Conservation (phyloP, 2,329 filamentous ascomycete species). For the Pyricularia grisea region DNA sequence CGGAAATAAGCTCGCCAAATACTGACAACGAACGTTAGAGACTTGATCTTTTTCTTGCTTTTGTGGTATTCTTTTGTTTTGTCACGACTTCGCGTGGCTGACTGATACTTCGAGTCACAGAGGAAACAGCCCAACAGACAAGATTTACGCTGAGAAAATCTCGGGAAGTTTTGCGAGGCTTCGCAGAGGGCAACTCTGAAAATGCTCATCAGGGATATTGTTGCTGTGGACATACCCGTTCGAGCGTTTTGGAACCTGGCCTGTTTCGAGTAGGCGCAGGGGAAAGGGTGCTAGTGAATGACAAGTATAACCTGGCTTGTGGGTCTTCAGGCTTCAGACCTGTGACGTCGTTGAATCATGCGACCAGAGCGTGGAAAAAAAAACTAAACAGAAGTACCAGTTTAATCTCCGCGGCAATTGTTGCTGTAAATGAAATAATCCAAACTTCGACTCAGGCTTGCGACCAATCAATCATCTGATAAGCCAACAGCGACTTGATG, state of each 20-base stretch:
- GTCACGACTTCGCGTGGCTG: too few species aligned
- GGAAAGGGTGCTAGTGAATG: background rate
- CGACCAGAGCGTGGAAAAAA: background rate
- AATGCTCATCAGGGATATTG: background rate
- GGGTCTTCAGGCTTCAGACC: background rate
- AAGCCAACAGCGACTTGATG: background rate
- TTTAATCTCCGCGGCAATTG: background rate
- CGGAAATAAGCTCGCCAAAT: background rate
- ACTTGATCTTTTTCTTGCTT: background rate
- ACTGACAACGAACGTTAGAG: background rate
- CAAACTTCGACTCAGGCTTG: background rate
- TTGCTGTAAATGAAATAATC: background rate
- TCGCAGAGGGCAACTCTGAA: background rate
- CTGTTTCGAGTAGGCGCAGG: background rate
- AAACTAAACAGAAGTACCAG: background rate
- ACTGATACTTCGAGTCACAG: background rate
- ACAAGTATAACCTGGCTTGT: background rate
- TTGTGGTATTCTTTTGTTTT: too few species aligned
- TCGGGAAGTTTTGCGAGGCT: background rate
- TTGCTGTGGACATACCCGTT: background rate
- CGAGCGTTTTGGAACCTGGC: background rate
- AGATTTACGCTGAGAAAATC: background rate
- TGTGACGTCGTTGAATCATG: conserved; percentile 1
- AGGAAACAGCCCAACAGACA: background rate
- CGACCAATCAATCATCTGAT: background rate